These are phyloP conservation scores for Suillus sp. DNA, from an alignment of 768 basidiomycete genomes.

Conservation along the genomic window DNA sequence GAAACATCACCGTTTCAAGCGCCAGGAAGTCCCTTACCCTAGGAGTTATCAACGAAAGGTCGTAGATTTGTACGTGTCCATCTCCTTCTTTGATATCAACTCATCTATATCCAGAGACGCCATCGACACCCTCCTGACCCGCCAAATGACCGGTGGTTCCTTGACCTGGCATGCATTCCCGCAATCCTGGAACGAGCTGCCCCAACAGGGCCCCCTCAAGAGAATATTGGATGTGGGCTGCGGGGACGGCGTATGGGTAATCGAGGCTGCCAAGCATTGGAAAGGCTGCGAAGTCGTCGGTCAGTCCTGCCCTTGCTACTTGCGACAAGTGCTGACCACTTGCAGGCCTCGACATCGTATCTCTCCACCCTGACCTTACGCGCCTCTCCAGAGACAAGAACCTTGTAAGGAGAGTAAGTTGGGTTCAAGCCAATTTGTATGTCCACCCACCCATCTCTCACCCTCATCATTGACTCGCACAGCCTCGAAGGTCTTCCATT, in stretches of 20 bases:
- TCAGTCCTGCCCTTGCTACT: not conserved
- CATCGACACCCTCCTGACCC: constrained; percentile 62
- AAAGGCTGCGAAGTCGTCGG: constrained; percentile 40
- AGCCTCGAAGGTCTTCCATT: constrained; percentile 75
- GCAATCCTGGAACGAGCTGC: constrained; percentile 23
- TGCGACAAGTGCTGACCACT: not conserved
- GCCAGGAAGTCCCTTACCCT: constrained; percentile 65
- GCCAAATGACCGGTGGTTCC: constrained; percentile 53
- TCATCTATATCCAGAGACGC: constrained; percentile 52
- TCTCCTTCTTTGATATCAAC: not conserved
- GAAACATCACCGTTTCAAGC: constrained; percentile 56
- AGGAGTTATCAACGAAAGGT: constrained; percentile 63
- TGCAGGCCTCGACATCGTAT: constrained; percentile 74
- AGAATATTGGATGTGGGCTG: constrained; percentile 68
- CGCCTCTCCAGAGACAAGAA: constrained; percentile 53
- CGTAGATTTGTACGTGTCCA: constrained; percentile 61
- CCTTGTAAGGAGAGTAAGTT: constrained; percentile 61
- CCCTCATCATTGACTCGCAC: not conserved
- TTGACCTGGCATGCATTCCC: constrained; percentile 61
- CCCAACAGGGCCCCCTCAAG: not conserved
- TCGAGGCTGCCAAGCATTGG: constrained; percentile 67
- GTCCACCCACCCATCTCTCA: constrained; percentile 24
- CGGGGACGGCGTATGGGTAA: constrained; percentile 75
- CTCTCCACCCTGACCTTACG: constrained; percentile 68
- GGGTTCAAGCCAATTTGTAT: constrained; percentile 76